Percentiles rank a stretch among this genome's conserved stretches.
Conservation (phyloP, 2,329 filamentous ascomycete species). For the Aspergillus neoniger region DNA sequence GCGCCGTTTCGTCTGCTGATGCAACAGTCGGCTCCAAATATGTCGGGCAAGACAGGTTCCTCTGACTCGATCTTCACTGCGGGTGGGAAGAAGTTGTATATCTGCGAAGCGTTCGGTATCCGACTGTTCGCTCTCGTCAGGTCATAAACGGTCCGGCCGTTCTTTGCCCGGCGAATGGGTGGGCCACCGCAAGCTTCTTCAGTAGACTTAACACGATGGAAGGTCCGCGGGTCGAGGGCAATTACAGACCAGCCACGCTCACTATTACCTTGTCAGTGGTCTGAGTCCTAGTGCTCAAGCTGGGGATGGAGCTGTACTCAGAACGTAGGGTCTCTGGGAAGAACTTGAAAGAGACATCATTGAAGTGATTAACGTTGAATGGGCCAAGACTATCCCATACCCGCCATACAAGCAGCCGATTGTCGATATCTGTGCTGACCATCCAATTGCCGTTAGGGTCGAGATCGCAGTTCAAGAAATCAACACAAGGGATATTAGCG, state of each 20-base stretch:
- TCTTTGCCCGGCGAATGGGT: constrained; percentile 22
- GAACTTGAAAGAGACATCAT: constrained; percentile 29
- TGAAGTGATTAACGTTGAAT: constrained; percentile 32
- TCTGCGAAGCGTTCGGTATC: constrained; percentile 32
- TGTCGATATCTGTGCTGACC: constrained; percentile 58
- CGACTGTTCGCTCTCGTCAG: constrained; percentile 29
- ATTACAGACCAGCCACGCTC: constrained; percentile 50
- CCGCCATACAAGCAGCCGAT: constrained; percentile 53
- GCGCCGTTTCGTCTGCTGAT: constrained; percentile 14
- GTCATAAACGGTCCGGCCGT: constrained; percentile 30
- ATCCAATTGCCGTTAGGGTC: constrained; percentile 60
- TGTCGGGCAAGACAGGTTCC: constrained; percentile 28
- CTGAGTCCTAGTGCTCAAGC: not conserved
- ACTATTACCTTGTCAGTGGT: constrained; percentile 18
- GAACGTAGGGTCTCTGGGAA: constrained; percentile 29
- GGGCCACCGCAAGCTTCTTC: constrained; percentile 45
- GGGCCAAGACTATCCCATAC: constrained; percentile 43
- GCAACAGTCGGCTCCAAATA: constrained; percentile 31
- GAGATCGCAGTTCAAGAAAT: constrained; percentile 60
- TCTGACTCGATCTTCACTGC: constrained; percentile 22
- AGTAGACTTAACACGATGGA: constrained; percentile 37
- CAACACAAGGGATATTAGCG: constrained; percentile 59
- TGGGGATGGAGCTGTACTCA: constrained; percentile 20
- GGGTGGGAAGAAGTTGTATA: constrained; percentile 31
- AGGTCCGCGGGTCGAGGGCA: constrained; percentile 48